A percentile compares a stretch with the other conserved stretches of the same genome.
These are phyloP conservation scores for Sclerotiophoma versabilis DNA, from an alignment of 2,329 filamentous ascomycete genomes.

Conservation along the genomic window DNA sequence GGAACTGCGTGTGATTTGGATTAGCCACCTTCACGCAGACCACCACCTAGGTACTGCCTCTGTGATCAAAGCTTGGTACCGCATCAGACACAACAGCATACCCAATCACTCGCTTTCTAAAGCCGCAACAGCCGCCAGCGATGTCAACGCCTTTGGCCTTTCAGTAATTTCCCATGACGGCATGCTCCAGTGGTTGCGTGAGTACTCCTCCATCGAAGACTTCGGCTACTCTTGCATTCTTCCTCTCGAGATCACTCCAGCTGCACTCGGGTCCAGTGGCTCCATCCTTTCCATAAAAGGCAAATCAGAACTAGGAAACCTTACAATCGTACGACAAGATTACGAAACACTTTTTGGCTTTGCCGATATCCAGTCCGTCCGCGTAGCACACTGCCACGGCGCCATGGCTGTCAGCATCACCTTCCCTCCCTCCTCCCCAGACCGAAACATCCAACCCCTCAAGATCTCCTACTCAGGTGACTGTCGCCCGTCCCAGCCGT, in stretches of 20 bases:
- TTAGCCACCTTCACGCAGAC: slow-evolving; percentile 95
- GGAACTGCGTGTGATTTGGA: slow-evolving; percentile 83
- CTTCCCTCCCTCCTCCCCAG: slow-evolving; percentile 63
- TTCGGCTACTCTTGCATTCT: slow-evolving; percentile 71
- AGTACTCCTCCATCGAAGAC: slow-evolving; percentile 81
- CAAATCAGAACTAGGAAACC: slow-evolving; percentile 5
- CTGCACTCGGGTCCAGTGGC: slow-evolving; percentile 23
- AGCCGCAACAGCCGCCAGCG: slow-evolving; percentile 47
- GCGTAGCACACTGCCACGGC: slow-evolving; percentile 79
- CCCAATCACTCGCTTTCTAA: slow-evolving; percentile 34
- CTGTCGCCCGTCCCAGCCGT: slow-evolving; percentile 74
- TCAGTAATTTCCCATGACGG: slow-evolving; percentile 70
- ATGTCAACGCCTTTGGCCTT: slow-evolving; percentile 30
- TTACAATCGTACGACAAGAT: slow-evolving; percentile 20
- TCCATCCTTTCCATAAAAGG: slow-evolving; percentile 40
- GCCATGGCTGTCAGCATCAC: slow-evolving; percentile 79
- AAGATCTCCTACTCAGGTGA: slow-evolving; percentile 94
- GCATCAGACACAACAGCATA: slow-evolving; percentile 57
- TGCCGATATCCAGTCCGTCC: slow-evolving; percentile 68
- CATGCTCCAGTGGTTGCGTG: slow-evolving; percentile 79
- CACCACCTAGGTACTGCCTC: slow-evolving; percentile 88
- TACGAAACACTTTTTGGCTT: slow-evolving; percentile 66
- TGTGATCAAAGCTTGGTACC: slow-evolving; percentile 82
- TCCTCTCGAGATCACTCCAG: slow-evolving; percentile 55
- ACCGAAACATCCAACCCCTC: slow-evolving; percentile 61